Percentiles rank a stretch among this genome's conserved stretches.
Conservation (phyloP, 352 stramenopile genomes). For the Pythium apleroticum region DNA sequence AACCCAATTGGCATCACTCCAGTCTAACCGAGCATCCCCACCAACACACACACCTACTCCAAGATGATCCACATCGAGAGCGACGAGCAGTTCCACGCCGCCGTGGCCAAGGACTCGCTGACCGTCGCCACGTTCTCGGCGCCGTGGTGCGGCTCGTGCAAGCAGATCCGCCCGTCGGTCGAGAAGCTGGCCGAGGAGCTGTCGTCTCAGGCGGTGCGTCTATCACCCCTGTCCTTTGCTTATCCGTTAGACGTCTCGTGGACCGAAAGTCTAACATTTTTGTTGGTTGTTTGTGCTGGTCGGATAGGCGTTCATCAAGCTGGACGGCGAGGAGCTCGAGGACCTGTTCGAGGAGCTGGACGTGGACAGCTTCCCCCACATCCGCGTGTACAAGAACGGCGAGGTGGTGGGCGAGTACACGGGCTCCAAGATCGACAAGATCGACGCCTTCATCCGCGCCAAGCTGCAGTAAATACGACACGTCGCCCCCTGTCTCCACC, state of each 20-base stretch:
- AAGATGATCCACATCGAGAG: conserved; percentile 23
- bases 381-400: conserved; percentile 69
- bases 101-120: conserved; percentile 21
- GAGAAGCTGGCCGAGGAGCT: conserved; percentile 55
- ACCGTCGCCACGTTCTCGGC: conserved; percentile 35
- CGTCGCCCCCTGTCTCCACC: no score
- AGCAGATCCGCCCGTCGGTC: conserved; percentile 55
- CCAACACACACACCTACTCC: not conserved
- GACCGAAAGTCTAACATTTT: not conserved
- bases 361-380: conserved; percentile 73
- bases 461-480: conserved; percentile 18
- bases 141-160: conserved; percentile 69
- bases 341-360: conserved; percentile 69
- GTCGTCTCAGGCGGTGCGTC: conserved; percentile 34
- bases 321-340: conserved; percentile 63
- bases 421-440: conserved; percentile 75
- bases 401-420: conserved; percentile 59
- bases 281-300: conserved; percentile 6
- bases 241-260: not conserved
- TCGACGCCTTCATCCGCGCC: conserved; percentile 67
- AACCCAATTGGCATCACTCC: conserved; percentile 13
- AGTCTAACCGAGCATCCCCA: not conserved
- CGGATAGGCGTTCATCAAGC: conserved; percentile 45
- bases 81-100: conserved; percentile 28
- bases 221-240: not conserved